phyloP scores from a whole-genome alignment of 805 yeast genomes.

The Tetrapisispora iriomotensis region DNA sequence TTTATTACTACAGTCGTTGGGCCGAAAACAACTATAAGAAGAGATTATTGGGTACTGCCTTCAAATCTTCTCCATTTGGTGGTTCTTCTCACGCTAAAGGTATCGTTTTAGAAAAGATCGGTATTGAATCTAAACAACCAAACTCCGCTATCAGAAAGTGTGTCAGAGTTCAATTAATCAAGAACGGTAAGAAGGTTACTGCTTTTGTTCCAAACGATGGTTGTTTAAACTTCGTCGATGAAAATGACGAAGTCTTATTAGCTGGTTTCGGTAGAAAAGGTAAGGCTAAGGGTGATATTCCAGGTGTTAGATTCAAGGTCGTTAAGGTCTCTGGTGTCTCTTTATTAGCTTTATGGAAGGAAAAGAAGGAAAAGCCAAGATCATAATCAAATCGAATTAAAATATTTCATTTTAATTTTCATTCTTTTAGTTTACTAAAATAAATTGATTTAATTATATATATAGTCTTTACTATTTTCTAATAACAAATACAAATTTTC shows the following conservation, averaged over 20 bases:
- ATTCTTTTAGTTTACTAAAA: slow-evolving; percentile 2
- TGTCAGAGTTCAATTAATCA: slow-evolving; percentile 99
- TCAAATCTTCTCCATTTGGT: slow-evolving; percentile 99
- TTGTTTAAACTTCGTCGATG: slow-evolving; percentile 99
- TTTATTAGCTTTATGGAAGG: slow-evolving; percentile 98
- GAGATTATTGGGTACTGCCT: slow-evolving; percentile 98
- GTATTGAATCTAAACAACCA: slow-evolving; percentile 99
- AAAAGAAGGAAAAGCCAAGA: slow-evolving; percentile 99
- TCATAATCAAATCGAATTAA: slow-evolving; percentile 43
- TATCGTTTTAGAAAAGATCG: slow-evolving; percentile 97
- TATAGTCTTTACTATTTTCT: slow-evolving; percentile 2
- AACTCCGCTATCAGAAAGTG: slow-evolving; percentile 99
- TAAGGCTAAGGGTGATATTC: slow-evolving; percentile 99
- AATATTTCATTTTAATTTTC: slow-evolving; percentile 1
- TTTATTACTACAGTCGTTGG: slow-evolving; percentile 64
- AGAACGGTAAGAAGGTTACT: slow-evolving; percentile 99
- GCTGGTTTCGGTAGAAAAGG: slow-evolving; percentile 99
- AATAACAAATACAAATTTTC: slow-evolving; percentile 3
- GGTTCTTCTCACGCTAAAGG: slow-evolving; percentile 99
- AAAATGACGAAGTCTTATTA: slow-evolving; percentile 98
- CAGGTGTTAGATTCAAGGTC: slow-evolving; percentile 99
- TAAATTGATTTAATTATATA: not conserved
- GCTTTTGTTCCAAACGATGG: slow-evolving; percentile 99
- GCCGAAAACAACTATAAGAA: slow-evolving; percentile 97
- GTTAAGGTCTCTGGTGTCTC: slow-evolving; percentile 99